These are phyloP conservation scores for Coemansia asiatica DNA, from an alignment of 192 early-diverging fungal genomes.

Conservation along the genomic window DNA sequence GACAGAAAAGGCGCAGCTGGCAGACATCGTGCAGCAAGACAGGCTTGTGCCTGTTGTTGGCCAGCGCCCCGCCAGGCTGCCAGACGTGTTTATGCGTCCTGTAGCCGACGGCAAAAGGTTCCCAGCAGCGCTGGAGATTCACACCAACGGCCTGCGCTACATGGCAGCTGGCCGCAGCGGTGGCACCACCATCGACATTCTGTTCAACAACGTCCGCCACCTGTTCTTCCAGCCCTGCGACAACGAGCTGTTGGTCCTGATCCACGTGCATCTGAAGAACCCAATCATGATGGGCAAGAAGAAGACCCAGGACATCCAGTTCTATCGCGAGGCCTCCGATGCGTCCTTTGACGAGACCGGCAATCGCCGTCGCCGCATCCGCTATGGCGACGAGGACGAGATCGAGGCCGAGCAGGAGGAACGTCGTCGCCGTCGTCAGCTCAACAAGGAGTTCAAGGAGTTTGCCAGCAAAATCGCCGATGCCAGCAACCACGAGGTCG, in stretches of 20 bases:
- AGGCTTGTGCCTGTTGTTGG: slow-evolving; percentile 77
- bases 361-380: slow-evolving; percentile 78
- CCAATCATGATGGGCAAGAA: slow-evolving; percentile 98
- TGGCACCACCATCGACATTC: slow-evolving; percentile 84
- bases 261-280: slow-evolving; percentile 96
- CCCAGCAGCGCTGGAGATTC: slow-evolving; percentile 95
- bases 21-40: slow-evolving; percentile 94
- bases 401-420: slow-evolving; percentile 95
- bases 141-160: slow-evolving; percentile 93
- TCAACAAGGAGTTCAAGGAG: slow-evolving; percentile 92
- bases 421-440: slow-evolving; percentile 71
- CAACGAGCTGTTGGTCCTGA: slow-evolving; percentile 88
- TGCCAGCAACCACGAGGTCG: slow-evolving; percentile 74
- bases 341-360: slow-evolving; percentile 96
- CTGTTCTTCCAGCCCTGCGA: slow-evolving; percentile 99
- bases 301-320: slow-evolving; percentile 97
- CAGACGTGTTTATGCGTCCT: slow-evolving; percentile 93
- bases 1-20: slow-evolving; percentile 91
- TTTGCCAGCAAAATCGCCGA: slow-evolving; percentile 91
- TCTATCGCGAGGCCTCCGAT: slow-evolving; percentile 95
- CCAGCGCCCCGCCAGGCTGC: slow-evolving; percentile 71
- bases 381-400: slow-evolving; percentile 99
- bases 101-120: slow-evolving; percentile 85
- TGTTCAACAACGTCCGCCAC: slow-evolving; percentile 98
- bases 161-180: slow-evolving; percentile 68